Conservation (phyloP, 148 eudicot genomes). For the Agrostemma githago region DNA sequence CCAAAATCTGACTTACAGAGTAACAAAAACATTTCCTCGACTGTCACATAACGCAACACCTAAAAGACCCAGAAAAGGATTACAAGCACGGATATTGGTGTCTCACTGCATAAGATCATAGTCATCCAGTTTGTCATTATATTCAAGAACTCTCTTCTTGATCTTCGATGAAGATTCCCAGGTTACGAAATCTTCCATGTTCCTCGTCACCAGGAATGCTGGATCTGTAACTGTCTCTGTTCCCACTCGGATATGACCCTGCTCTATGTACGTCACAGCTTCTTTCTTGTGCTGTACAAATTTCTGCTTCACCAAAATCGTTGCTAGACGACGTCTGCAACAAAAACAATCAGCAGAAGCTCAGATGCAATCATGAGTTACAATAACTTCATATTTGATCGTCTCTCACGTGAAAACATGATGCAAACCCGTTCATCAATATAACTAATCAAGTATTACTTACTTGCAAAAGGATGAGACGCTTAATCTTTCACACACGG, state of each 20-base stretch:
- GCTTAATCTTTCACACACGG: constrained; percentile 61
- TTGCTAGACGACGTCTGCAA: constrained; percentile 70
- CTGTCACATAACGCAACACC: background rate
- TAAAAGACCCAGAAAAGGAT: background rate
- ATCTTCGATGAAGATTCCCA: constrained; percentile 97
- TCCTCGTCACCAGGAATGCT: constrained; percentile 90
- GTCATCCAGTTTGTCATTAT: constrained; percentile 83
- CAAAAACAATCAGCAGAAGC: background rate
- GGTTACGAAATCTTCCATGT: constrained; percentile 88
- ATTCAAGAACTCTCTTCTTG: constrained; percentile 60
- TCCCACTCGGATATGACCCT: constrained; percentile 93
- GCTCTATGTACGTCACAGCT: constrained; percentile 85
- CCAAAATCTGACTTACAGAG: background rate
- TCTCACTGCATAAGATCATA: constrained; percentile 44
- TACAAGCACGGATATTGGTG: too few relatives aligned
- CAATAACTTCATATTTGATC: background rate
- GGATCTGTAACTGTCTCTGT: constrained; percentile 93
- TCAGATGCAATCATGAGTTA: too few relatives aligned
- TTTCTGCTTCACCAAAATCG: constrained; percentile 56
- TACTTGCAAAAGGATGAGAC: constrained; percentile 86
- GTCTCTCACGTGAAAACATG: background rate
- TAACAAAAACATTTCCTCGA: background rate
- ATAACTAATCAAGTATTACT: constrained; percentile 11
- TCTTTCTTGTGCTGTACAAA: constrained; percentile 80
- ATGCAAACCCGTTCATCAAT: background rate